Evolutionary conservation across 441 rosid genomes (phyloP).

Genomic region (Cnidoscolus chayamansa): DNA sequence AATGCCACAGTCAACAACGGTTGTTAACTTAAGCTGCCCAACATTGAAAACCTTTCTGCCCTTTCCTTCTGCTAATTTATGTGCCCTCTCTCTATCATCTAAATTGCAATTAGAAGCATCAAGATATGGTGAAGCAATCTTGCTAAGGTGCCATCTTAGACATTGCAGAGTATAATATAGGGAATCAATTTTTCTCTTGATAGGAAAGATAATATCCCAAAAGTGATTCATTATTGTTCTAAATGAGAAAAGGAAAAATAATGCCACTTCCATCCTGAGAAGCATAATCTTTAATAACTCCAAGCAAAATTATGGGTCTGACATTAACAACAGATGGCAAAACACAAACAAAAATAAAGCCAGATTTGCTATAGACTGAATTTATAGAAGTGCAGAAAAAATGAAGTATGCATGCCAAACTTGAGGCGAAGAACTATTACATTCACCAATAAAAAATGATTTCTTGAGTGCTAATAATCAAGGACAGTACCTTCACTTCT

Average conservation of each 20-base stretch:
- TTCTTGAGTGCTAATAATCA: neutral
- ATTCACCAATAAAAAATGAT: neutral
- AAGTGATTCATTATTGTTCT: neutral
- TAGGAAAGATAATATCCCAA: neutral
- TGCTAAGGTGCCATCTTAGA: neutral
- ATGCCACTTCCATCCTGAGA: neutral
- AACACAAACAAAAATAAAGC: neutral
- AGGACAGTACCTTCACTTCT: conserved; percentile 62
- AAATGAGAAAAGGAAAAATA: neutral
- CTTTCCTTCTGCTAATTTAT: neutral
- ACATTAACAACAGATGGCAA: too few species aligned
- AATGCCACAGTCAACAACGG: too few species aligned
- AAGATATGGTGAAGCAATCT: neutral
- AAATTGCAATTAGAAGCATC: neutral
- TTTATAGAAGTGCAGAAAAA: neutral
- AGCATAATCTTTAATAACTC: neutral
- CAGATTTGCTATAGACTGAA: neutral
- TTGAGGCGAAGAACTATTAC: neutral
- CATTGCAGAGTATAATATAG: neutral
- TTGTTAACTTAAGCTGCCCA: too few species aligned
- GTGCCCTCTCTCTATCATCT: neutral
- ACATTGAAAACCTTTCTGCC: too few species aligned
- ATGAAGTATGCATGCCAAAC: neutral
- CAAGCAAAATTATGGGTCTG: neutral
- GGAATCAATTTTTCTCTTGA: neutral